Evolutionary conservation across 352 stramenopile species (phyloP).

Genomic region (Elongisporangium undulatum): DNA sequence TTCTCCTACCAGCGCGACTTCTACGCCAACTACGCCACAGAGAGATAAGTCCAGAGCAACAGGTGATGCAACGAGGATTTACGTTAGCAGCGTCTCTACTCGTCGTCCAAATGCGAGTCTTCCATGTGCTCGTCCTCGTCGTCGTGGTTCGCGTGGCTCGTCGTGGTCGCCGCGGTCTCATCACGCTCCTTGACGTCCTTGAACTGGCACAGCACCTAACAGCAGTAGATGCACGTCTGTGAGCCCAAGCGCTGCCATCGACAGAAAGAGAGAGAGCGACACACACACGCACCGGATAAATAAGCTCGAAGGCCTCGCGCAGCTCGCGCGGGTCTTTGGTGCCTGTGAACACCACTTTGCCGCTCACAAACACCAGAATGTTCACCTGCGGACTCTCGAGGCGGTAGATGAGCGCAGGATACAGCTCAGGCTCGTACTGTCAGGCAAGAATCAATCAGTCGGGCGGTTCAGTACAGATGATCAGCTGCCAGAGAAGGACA

Average conservation of each 20-base stretch:
- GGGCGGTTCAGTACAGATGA: neutral
- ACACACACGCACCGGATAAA: conserved; percentile 50
- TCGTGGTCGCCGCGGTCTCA: neutral
- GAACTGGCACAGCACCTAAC: conserved; percentile 62
- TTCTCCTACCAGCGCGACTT: conserved; percentile 29
- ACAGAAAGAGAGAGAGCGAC: conserved; percentile 2
- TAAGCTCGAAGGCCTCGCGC: conserved; percentile 73
- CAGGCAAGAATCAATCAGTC: neutral
- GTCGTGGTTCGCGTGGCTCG: conserved; percentile 1
- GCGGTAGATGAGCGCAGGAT: conserved; percentile 98
- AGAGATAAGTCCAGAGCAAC: conserved; percentile 1
- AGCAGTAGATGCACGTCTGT: conserved; percentile 1
- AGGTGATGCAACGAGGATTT: neutral
- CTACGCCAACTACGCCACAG: conserved; percentile 19
- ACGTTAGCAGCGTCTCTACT: conserved; percentile 1
- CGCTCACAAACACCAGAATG: conserved; percentile 98
- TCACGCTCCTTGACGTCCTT: conserved; percentile 39
- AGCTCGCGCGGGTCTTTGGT: conserved; percentile 86
- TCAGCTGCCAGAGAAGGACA: too few relatives aligned
- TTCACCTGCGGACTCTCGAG: conserved; percentile 96
- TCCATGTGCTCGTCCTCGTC: conserved; percentile 24
- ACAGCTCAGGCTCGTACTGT: conserved; percentile 98
- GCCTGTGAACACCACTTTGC: conserved; percentile 97
- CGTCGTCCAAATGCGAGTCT: conserved; percentile 35
- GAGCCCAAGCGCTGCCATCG: neutral